These are phyloP conservation scores for Hymenochaete sp. DNA, from an alignment of 1,284 basidiomycete genomes.

Conservation along the genomic window DNA sequence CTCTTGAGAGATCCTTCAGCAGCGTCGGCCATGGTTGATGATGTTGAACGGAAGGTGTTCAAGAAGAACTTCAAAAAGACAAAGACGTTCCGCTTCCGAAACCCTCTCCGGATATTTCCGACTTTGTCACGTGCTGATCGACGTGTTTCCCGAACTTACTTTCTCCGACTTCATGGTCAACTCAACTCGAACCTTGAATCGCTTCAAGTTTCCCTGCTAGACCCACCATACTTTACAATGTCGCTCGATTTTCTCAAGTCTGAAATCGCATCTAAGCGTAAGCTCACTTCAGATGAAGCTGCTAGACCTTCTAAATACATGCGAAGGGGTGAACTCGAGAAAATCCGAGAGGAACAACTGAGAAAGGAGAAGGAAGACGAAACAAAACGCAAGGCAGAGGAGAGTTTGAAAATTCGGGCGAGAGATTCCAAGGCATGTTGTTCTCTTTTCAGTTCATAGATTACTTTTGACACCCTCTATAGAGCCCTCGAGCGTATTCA, in stretches of 20 bases:
- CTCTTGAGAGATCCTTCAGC: constrained; percentile 37
- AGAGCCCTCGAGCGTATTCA: constrained; percentile 37
- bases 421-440: constrained; percentile 22
- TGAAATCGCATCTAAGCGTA: constrained; percentile 84
- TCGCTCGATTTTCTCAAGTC: constrained; percentile 66
- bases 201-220: too few relatives aligned
- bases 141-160: too few relatives aligned
- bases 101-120: too few relatives aligned
- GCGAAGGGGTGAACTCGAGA: constrained; percentile 74
- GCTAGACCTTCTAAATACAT: constrained; percentile 72
- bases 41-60: too few relatives aligned
- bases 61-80: too few relatives aligned
- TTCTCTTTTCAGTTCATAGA: constrained; percentile 30
- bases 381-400: constrained; percentile 25
- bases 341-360: constrained; percentile 59
- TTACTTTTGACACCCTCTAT: constrained; percentile 41
- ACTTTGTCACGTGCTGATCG: too few relatives aligned
- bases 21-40: constrained; percentile 53
- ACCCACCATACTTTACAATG: too few relatives aligned
- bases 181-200: too few relatives aligned
- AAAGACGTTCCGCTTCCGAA: too few relatives aligned
- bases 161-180: too few relatives aligned
- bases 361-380: constrained; percentile 43
- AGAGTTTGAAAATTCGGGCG: constrained; percentile 20
- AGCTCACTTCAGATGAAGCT: constrained; percentile 42